phyloP scores from a whole-genome alignment of 345 rosid genomes.

The Acer campestre region DNA sequence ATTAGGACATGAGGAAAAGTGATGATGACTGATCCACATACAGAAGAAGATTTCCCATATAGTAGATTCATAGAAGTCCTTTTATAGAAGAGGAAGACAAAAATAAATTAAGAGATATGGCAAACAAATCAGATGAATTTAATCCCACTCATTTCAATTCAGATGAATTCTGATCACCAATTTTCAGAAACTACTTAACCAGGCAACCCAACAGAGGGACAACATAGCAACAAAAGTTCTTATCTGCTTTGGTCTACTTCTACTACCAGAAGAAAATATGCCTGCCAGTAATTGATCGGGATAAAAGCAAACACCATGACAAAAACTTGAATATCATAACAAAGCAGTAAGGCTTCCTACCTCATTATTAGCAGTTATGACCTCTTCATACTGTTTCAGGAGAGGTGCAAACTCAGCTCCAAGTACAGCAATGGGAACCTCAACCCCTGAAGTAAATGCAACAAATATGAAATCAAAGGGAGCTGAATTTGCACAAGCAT shows the following conservation, averaged over 20 bases:
- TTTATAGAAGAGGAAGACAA: too few species aligned
- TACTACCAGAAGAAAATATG: background rate
- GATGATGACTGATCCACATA: background rate
- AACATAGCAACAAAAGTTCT: background rate
- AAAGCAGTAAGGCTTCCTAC: conserved; percentile 25
- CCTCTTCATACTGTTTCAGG: conserved; percentile 50
- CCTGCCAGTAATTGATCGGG: background rate
- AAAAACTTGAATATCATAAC: background rate
- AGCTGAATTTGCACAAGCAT: background rate
- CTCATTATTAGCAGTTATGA: conserved; percentile 44
- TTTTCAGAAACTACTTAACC: background rate
- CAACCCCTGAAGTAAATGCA: conserved; percentile 39
- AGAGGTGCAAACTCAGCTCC: conserved; percentile 64
- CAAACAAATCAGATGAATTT: background rate
- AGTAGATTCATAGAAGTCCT: background rate
- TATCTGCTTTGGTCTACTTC: background rate
- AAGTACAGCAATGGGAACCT: conserved; percentile 48
- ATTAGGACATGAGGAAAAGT: background rate
- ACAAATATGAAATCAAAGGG: background rate
- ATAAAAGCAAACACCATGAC: background rate
- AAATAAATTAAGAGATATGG: background rate
- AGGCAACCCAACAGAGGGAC: background rate
- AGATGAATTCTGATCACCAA: background rate
- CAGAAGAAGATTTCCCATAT: background rate
- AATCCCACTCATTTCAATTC: background rate